Evolutionary conservation across 1,284 basidiomycete genomes (phyloP), one percentile per base, ranked within the genome.

Genomic region (Marasmius oreades): DNA sequence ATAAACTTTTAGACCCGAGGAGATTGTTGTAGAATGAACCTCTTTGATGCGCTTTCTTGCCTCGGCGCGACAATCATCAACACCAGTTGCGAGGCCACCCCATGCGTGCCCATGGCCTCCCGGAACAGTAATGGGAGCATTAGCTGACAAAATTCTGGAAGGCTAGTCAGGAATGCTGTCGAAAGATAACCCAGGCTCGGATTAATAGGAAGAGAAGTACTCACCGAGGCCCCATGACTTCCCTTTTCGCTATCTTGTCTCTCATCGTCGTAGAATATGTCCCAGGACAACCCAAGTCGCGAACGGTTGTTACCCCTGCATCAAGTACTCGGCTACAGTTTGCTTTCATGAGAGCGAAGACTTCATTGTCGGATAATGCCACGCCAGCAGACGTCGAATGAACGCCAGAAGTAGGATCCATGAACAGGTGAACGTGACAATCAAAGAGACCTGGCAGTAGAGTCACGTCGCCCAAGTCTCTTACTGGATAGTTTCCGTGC

Each of bases 111-210:
- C 58, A 34, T 59, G 58, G 18, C 58, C 58, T 3, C 47, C 52
- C 26, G 55, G 55, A 16, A 59, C 58, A 37, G 58, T 59, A 10
- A 59, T 59, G 3, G 58, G 58, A n/a, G 58, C 58, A 24, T 59
- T 59, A 0, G 58, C 52, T 24, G 53, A 51, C 5, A 56, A 45
- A 39, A 59, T 54, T 28, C 58, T 59, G 36, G 16, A 16, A 31
- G 28, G 28, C 16, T 18, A 16, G 39, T 46, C 4, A 51, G 33
- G 28, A 22, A 28, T 45, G 14, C n/a, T n/a, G 47, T 26, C 12
- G 37, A 52, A 36, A 42, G 39, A 42, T 33, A 37, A 12, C 18
- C 28, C n/a, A 14, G 28, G 24, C 22, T n/a, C 1, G 20, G 45
- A 50, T 23, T 18, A 34, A 51, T 28, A 45, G 18, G 28, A 55